These are phyloP conservation scores for Hygrocybe punicea DNA, from an alignment of 768 basidiomycete species.

Conservation along the genomic window DNA sequence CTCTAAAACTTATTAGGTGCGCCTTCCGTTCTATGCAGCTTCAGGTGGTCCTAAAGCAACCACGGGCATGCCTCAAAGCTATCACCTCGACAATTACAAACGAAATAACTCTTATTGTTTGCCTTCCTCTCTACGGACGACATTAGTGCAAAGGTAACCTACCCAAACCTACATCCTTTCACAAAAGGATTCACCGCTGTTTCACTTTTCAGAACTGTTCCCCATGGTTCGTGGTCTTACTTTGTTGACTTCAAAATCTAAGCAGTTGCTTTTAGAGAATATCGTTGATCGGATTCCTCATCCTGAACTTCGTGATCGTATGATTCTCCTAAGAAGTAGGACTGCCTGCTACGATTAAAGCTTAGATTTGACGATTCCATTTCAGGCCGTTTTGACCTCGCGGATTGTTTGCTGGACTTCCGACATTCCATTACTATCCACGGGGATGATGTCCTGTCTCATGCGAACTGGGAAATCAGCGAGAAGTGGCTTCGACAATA, in stretches of 20 bases:
- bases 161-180: background rate
- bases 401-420: constrained; percentile 76
- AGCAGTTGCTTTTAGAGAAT: constrained; percentile 55
- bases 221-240: constrained; percentile 58
- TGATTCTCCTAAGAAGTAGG: constrained; percentile 83
- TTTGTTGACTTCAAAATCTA: constrained; percentile 5
- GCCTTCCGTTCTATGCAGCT: constrained; percentile 20
- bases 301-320: constrained; percentile 84
- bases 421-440: constrained; percentile 69
- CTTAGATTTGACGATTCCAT: constrained; percentile 2
- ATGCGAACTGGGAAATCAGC: constrained; percentile 84
- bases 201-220: constrained; percentile 56
- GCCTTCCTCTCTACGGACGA: constrained; percentile 83
- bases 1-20: constrained; percentile 77
- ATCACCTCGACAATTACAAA: constrained; percentile 88
- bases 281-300: constrained; percentile 88
- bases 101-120: constrained; percentile 83
- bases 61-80: constrained; percentile 42
- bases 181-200: constrained; percentile 11
- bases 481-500: constrained; percentile 83
- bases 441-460: constrained; percentile 88
- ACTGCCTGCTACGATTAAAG: background rate
- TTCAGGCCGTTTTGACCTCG: constrained; percentile 72
- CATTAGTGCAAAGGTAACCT: constrained; percentile 73
- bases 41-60: background rate